phyloP scores from a whole-genome alignment of 179 eudicot genomes.

The Kewa caespitosa region DNA sequence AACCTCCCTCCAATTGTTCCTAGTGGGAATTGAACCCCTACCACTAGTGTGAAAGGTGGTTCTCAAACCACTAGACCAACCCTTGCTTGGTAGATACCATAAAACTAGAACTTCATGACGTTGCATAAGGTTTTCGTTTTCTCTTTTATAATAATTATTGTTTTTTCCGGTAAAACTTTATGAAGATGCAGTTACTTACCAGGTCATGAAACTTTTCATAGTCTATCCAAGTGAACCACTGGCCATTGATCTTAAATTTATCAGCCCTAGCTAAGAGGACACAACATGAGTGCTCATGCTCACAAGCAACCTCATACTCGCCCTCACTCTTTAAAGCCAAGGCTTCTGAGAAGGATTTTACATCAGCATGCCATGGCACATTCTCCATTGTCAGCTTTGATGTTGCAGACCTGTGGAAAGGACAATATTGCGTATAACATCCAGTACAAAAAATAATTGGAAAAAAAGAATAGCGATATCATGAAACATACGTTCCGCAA shows the following conservation, averaged over 20 bases:
- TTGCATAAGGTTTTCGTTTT: no score
- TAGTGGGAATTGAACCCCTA: no score
- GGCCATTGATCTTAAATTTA: conserved; percentile 82
- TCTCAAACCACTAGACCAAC: no score
- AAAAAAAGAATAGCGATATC: not conserved
- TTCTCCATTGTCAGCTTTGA: conserved; percentile 99
- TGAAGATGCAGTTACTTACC: conserved; percentile 43
- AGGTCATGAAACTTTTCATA: conserved; percentile 96
- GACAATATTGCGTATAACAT: conserved; percentile 13
- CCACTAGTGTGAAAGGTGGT: no score
- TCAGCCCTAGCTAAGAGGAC: conserved; percentile 85
- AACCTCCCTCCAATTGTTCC: no score
- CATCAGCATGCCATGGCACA: conserved; percentile 98
- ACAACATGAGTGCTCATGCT: conserved; percentile 96
- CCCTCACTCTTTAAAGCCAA: conserved; percentile 81
- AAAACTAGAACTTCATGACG: no score
- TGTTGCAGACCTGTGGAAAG: conserved; percentile 68
- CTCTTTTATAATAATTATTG: no score
- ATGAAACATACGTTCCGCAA: conserved; percentile 89
- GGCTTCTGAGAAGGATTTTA: conserved; percentile 92
- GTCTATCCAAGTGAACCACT: conserved; percentile 98
- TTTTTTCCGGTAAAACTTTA: no score
- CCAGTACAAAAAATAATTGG: not conserved
- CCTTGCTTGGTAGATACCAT: no score
- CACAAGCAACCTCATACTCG: conserved; percentile 94